Evolutionary conservation across 2,329 filamentous ascomycete genomes (phyloP), one percentile per base, ranked within the genome.

Genomic region (Cladosporium phlei): DNA sequence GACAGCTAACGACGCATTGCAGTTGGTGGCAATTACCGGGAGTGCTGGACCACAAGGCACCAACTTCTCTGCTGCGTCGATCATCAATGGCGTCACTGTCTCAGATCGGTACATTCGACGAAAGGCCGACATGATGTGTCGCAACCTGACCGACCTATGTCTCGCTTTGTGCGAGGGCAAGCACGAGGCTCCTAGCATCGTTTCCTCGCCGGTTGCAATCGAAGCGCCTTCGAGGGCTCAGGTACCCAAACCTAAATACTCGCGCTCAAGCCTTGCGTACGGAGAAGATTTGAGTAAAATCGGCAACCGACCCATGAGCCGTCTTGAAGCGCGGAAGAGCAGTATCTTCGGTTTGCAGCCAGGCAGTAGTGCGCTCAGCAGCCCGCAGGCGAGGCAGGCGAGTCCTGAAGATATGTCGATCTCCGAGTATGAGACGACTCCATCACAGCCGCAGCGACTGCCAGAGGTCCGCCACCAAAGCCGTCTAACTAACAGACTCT

Each of bases 51-150:
- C 88, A 40, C 83, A 72, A 47, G 73, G 72, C 8, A 67, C 66
- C 4, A 59, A 82, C 1, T 83, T 84, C 34, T 83, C 83, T 0
- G 82, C 83, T 49, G 80, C 78, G 33, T 78, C 79, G 10, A 83
- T 82, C 58, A 72, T 76, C 40, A 77, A 83, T 48, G 79, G 83
- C 22, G 67, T 70, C 19, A 73, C 72, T 1, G 68, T 82, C 9
- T 83, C 86, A 1, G 91, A 98, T 63, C 81, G 93, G 40, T 88
- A 95, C 62, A 75, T 95, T 12, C 82, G 89, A 38, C 82, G 91
- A 52, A 96, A 95, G 66, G 88, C 88, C 21, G 91, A 98, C 62
- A 89, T 86, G 60, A 82, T 98, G 62, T 97, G 93, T 64, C 85
- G 91, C 45, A 93, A 86, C 60, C 70, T 98, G 54, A 97, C 91